phyloP scores from a whole-genome alignment of 352 stramenopile species.

The Phytophthora sojae region DNA sequence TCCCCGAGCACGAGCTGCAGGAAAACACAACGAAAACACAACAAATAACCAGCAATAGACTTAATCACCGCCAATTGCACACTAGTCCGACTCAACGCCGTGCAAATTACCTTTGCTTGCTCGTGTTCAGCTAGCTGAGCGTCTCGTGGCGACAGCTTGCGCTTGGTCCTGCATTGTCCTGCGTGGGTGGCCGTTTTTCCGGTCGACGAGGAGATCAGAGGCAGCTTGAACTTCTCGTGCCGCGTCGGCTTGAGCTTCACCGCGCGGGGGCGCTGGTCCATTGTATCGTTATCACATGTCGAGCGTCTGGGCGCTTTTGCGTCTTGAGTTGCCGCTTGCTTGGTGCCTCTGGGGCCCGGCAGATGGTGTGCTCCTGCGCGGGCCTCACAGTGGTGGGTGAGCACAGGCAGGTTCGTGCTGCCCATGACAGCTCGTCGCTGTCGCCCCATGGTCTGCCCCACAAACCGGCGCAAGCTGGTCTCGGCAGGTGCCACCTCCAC shows the following conservation, averaged over 20 bases:
- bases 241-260: constrained; percentile 10
- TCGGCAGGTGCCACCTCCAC: constrained; percentile 8
- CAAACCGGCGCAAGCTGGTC: constrained; percentile 6
- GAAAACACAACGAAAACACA: neutral
- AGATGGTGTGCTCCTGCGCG: constrained; percentile 16
- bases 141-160: constrained; percentile 18
- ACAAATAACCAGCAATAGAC: constrained; percentile 7
- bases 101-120: constrained; percentile 26
- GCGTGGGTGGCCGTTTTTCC: constrained; percentile 17
- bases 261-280: constrained; percentile 4
- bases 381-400: constrained; percentile 34
- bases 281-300: constrained; percentile 20
- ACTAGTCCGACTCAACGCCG: constrained; percentile 11
- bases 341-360: constrained; percentile 12
- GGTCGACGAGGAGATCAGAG: constrained; percentile 27
- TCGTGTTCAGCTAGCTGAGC: constrained; percentile 22
- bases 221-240: constrained; percentile 37
- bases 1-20: constrained; percentile 20
- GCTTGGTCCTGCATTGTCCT: constrained; percentile 24
- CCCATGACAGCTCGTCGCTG: constrained; percentile 40
- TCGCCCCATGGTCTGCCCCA: constrained; percentile 29
- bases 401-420: constrained; percentile 44
- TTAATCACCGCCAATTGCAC: neutral
- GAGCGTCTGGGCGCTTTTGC: constrained; percentile 1
- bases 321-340: constrained; percentile 6